These are phyloP conservation scores for Anethum foeniculum DNA, from an alignment of 140 eudicot species.

Conservation along the genomic window DNA sequence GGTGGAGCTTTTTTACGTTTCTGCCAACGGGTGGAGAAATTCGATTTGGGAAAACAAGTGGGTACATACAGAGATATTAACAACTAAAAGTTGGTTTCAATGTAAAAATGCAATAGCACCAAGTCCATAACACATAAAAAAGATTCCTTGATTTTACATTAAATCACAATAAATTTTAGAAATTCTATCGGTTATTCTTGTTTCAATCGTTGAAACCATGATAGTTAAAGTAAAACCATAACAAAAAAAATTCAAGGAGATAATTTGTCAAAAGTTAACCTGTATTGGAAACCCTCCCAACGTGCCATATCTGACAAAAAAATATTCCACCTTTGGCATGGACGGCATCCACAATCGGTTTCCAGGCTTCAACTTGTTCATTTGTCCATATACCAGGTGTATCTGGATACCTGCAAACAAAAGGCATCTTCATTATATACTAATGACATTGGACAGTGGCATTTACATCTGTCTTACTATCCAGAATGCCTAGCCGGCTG, in stretches of 20 bases:
- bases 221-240: neutral
- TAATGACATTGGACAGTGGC: neutral
- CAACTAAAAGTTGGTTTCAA: no score
- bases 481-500: no score
- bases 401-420: constrained; percentile 31
- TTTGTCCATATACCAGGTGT: constrained; percentile 67
- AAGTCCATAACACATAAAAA: no score
- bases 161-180: no score
- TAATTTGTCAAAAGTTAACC: constrained; percentile 19
- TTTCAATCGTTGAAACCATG: neutral
- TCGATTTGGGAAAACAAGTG: no score
- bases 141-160: no score
- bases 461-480: neutral
- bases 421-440: neutral
- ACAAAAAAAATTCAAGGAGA: neutral
- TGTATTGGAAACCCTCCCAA: constrained; percentile 48
- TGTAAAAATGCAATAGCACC: no score
- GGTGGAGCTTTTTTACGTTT: no score
- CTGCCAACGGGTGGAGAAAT: no score
- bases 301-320: constrained; percentile 73
- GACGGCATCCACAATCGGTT: constrained; percentile 72
- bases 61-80: no score
- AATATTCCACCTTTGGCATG: constrained; percentile 61
- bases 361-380: constrained; percentile 76
- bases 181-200: neutral